phyloP scores from a whole-genome alignment of 2,329 filamentous ascomycete genomes.

The Septoria petroselini region DNA sequence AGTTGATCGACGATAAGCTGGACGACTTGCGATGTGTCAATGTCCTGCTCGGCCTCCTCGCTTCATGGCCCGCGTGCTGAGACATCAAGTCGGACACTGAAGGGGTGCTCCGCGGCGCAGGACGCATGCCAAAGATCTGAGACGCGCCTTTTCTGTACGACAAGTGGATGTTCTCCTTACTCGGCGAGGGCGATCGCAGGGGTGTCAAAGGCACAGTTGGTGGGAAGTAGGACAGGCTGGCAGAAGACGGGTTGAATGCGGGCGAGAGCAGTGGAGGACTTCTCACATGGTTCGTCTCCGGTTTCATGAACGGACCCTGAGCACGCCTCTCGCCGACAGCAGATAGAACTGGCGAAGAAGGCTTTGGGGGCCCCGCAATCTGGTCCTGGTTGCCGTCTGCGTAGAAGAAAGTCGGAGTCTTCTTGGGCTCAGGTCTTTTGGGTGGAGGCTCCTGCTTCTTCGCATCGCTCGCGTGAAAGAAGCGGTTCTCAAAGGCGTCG shows the following conservation, averaged over 20 bases:
- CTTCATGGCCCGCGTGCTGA: slow-evolving; percentile 9
- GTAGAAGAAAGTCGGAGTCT: slow-evolving; percentile 51
- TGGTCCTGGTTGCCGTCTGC: slow-evolving; percentile 50
- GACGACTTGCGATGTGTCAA: slow-evolving; percentile 34
- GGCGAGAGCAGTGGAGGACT: slow-evolving; percentile 37
- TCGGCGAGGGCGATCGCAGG: slow-evolving; percentile 44
- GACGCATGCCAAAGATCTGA: slow-evolving; percentile 44
- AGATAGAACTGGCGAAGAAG: slow-evolving; percentile 40
- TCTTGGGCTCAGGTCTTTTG: slow-evolving; percentile 43
- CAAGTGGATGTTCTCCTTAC: slow-evolving; percentile 49
- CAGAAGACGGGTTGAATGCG: slow-evolving; percentile 33
- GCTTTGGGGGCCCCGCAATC: slow-evolving; percentile 38
- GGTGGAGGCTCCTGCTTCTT: slow-evolving; percentile 34
- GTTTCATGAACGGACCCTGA: slow-evolving; percentile 25
- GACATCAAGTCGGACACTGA: slow-evolving; percentile 8
- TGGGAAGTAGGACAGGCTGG: slow-evolving; percentile 36
- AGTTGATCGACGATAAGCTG: slow-evolving; percentile 49
- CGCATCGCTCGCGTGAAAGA: slow-evolving; percentile 88
- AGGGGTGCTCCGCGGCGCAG: slow-evolving; percentile 19
- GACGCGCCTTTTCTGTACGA: slow-evolving; percentile 51
- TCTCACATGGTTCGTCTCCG: slow-evolving; percentile 22
- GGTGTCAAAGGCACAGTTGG: slow-evolving; percentile 25
- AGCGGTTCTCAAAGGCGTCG: slow-evolving; percentile 58
- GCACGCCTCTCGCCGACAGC: slow-evolving; percentile 30
- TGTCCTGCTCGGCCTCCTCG: slow-evolving; percentile 15